Base-by-base conservation (phyloP, 805 yeast genomes). In the Saccharomycopsis microspora region DNA sequence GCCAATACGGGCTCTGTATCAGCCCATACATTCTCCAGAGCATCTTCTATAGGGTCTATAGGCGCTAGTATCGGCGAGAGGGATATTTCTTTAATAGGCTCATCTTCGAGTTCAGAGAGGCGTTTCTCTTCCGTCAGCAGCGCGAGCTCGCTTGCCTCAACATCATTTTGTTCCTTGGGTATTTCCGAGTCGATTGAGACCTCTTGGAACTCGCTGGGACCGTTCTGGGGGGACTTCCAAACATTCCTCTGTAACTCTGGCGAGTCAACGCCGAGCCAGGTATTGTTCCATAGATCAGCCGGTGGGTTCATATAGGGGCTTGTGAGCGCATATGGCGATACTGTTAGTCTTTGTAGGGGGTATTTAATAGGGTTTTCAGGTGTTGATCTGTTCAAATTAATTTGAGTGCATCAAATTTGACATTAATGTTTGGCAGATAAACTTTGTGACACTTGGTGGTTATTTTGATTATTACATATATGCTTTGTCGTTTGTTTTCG, bases 221-320 rank as follows among this genome's bases (percentile, higher is more conserved):
- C 36, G 10, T 8, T 31, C 10, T 43, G 42, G n/a, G 52, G 49
- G 6, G 51, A 47, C 34, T 41, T 36, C 53, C 53, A 50, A 4
- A 50, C 53, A 39, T 50, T 50, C 36, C 38, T 44, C 9, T 44
- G 36, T 11, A 50, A 41, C 32, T 44, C 48, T 6, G 51, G 38
- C 32, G 45, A n/a, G 5, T 31, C 5, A 30, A 42, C 43, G 6
- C 44, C 46, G 19, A 45, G 43, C 52, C 52, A 49, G 6, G 31
- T 19, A 5, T 42, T 46, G 28, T 38, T 31, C 44, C 44, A 42
- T 38, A 3, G n/a, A 34, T 34, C 37, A n/a, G 37, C 37, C 10
- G 37, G 19, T 19, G 19, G 19, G 19, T 19, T 19, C 19, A 19
- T 19, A 19, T 19, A 19, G 19, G 19, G 19, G 19, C 19, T 19